phyloP scores from a whole-genome alignment of 2,329 filamentous ascomycete genomes.

The Rutstroemia sp. region DNA sequence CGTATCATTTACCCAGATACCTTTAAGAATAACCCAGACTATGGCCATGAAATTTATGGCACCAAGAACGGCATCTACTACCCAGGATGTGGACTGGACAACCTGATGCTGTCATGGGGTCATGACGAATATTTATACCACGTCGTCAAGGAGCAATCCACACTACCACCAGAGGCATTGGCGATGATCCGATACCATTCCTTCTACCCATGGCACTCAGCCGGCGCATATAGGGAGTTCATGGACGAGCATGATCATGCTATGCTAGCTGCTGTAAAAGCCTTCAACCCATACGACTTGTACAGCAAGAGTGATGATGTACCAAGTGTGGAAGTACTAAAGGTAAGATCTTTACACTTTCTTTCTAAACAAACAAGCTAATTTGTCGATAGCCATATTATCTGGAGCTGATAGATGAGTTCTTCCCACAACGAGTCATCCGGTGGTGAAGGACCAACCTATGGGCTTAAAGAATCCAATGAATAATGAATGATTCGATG shows the following conservation, averaged over 20 bases:
- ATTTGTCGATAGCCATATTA: constrained; percentile 54
- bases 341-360: constrained; percentile 38
- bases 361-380: constrained; percentile 3
- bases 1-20: constrained; percentile 75
- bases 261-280: constrained; percentile 74
- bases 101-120: constrained; percentile 85
- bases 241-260: constrained; percentile 76
- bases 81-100: constrained; percentile 73
- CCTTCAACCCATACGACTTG: constrained; percentile 86
- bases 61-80: constrained; percentile 75
- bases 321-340: constrained; percentile 68
- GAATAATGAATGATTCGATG: not conserved
- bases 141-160: constrained; percentile 75
- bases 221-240: constrained; percentile 71
- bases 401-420: constrained; percentile 66
- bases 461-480: too few species aligned
- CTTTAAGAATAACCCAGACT: constrained; percentile 72
- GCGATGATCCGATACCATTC: constrained; percentile 92
- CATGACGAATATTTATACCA: constrained; percentile 86
- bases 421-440: constrained; percentile 60
- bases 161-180: constrained; percentile 70
- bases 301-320: constrained; percentile 87
- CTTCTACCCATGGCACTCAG: constrained; percentile 87
- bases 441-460: constrained; percentile 48
- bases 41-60: constrained; percentile 61